A percentile compares a stretch with the other conserved stretches of the same genome.
Evolutionary conservation across 169 alveolate genomes (phyloP).

Genomic region (Babesia sp.): DNA sequence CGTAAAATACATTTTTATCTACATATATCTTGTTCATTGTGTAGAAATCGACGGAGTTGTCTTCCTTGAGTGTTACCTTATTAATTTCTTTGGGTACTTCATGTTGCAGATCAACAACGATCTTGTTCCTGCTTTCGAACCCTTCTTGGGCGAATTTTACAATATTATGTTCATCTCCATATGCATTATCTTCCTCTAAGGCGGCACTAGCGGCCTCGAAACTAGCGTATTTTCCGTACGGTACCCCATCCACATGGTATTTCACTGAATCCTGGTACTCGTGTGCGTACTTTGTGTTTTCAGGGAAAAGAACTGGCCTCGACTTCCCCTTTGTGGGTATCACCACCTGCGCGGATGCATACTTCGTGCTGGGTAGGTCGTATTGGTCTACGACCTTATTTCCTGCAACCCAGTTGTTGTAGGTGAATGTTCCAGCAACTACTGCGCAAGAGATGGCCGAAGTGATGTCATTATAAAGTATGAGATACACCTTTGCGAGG

Average conservation of each 20-base stretch:
- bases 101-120: neutral
- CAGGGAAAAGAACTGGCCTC: slow-evolving; percentile 4
- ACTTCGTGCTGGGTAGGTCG: slow-evolving; percentile 21
- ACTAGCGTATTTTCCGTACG: neutral
- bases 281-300: slow-evolving; percentile 2
- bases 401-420: slow-evolving; percentile 2
- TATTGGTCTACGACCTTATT: slow-evolving; percentile 6
- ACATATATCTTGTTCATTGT: neutral
- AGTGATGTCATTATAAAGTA: neutral
- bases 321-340: neutral
- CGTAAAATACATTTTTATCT: neutral
- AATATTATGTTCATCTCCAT: neutral
- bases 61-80: neutral
- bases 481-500: slow-evolving; percentile 7
- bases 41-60: neutral
- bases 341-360: neutral
- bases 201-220: neutral
- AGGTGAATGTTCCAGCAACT: neutral
- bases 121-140: neutral
- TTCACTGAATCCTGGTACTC: neutral
- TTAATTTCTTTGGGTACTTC: neutral
- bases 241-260: slow-evolving; percentile 8
- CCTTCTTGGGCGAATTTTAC: neutral
- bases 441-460: slow-evolving; percentile 4
- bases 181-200: neutral